Conservation (phyloP, 768 basidiomycete species). For the Leccinum sublutescens region DNA sequence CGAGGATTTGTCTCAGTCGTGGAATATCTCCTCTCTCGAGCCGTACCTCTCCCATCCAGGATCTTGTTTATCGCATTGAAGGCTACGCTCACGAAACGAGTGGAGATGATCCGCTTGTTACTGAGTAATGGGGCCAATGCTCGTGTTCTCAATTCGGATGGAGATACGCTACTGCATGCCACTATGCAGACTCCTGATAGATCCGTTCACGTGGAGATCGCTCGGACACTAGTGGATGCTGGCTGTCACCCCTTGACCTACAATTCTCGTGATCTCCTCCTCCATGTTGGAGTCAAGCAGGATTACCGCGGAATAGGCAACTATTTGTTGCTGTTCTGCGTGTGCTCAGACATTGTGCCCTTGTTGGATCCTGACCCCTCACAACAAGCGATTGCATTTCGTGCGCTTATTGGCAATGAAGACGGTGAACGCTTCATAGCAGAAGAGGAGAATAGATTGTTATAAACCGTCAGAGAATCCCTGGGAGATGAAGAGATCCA, state of each 20-base stretch:
- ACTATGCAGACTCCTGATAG: background rate
- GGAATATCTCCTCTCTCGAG: background rate
- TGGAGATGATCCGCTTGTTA: no score
- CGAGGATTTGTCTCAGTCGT: background rate
- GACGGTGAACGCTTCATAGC: background rate
- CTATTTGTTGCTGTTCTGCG: background rate
- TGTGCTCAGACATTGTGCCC: background rate
- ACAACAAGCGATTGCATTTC: background rate
- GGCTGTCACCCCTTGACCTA: background rate
- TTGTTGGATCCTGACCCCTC: background rate
- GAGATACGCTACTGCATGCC: no score
- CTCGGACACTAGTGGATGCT: background rate
- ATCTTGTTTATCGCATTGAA: background rate
- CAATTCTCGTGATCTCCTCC: background rate
- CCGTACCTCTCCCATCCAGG: background rate
- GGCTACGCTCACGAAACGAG: background rate
- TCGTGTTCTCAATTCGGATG: no score
- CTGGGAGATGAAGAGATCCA: background rate
- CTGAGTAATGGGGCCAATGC: no score
- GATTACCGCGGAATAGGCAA: background rate
- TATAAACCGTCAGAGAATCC: background rate
- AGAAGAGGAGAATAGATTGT: background rate
- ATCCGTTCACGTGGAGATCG: background rate
- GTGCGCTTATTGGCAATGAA: background rate
- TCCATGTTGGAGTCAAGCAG: background rate